phyloP scores from a whole-genome alignment of 495 filamentous ascomycete species.

The Penicillium simplicissimum region DNA sequence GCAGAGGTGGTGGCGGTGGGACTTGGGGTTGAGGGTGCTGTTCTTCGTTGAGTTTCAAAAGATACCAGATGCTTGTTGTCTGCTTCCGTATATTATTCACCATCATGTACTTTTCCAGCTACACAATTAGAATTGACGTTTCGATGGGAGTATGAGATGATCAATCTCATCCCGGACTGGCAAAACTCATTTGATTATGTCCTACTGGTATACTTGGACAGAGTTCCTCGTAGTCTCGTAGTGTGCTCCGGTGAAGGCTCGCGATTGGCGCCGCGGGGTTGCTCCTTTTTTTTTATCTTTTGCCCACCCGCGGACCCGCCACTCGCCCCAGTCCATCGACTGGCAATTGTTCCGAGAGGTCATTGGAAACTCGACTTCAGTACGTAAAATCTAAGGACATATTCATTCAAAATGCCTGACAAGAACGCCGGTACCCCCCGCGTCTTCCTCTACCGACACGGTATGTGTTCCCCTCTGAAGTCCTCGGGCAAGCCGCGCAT shows the following conservation, averaged over 20 bases:
- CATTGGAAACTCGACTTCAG: neutral
- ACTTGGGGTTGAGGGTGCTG: constrained; percentile 77
- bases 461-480: constrained; percentile 14
- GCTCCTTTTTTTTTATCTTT: neutral
- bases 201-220: too few relatives aligned
- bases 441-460: constrained; percentile 43
- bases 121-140: constrained; percentile 2
- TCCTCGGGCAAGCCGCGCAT: neutral
- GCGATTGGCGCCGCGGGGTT: constrained; percentile 7
- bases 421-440: constrained; percentile 47
- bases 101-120: constrained; percentile 9
- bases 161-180: neutral
- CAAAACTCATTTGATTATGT: neutral
- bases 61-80: constrained; percentile 12
- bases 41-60: neutral
- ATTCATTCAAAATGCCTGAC: constrained; percentile 38
- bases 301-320: constrained; percentile 1
- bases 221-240: neutral
- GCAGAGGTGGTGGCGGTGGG: constrained; percentile 86
- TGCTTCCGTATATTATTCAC: constrained; percentile 5
- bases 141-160: neutral
- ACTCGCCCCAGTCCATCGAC: neutral
- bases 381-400: neutral
- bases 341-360: neutral
- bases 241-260: constrained; percentile 3